Evolutionary conservation across 352 stramenopile species (phyloP), one percentile per base, ranked within the genome.

Genomic region (Phytophthora uliginosa): DNA sequence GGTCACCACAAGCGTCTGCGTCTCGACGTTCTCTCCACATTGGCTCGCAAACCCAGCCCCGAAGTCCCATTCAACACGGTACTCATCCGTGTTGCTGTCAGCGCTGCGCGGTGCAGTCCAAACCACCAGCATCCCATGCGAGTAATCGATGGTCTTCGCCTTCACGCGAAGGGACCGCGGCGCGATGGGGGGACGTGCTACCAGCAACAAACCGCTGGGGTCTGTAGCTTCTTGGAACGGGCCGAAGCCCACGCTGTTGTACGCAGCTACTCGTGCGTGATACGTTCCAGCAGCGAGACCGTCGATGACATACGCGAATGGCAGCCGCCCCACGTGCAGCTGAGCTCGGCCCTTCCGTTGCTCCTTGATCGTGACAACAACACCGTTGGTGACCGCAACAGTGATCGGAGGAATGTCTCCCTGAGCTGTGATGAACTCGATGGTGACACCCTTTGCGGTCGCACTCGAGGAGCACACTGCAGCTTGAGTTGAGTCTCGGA

Each of bases 11-110:
- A 95, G n/a, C 22, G 58, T 88, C 66, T 95, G 88, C 9, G 90
- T 89, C 67, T 96, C 88, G 57, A 78, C 74, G 18, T 73, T 77
- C 71, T 96, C 89, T 7, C 89, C 89, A 51, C 89, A 96, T 33
- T 77, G 53, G 51, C 85, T 95, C 12, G 86, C 89, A 73, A 99
- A 99, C 17, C 86, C 90, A n/a, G 89, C 67, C 15, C 76, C 91
- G 22, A 85, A 81, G 79, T 99, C 97, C 97, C 97, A 99, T 79
- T 99, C 97, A n/a, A 99, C 87, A 20, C 94, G 78, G 76, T 98
- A 99, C 45, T 88, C 88, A 5, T 62, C 51, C 6, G 79, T 90
- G 36, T 97, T 78, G 0, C 73, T 56, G 22, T 93, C 84, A 28
- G 94, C 96, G n/a, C 97, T 96, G 33, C 82, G 64, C 18, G 97